Percentiles rank a stretch among this genome's conserved stretches.
Conservation (phyloP, 257 asterid genomes). For the Prunella vulgaris region DNA sequence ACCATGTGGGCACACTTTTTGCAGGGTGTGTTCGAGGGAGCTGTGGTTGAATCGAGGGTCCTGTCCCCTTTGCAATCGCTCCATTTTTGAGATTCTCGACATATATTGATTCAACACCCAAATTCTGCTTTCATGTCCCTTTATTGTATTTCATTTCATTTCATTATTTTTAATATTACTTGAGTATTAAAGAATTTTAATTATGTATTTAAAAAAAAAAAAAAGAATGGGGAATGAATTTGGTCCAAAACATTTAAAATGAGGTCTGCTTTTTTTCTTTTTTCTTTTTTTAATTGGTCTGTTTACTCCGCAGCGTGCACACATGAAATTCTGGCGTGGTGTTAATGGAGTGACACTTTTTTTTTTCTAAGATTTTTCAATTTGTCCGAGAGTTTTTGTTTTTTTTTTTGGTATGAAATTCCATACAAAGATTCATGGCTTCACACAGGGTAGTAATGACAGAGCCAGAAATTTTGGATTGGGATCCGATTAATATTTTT, state of each 20-base stretch:
- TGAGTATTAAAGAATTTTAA: not conserved
- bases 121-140: conserved; percentile 7
- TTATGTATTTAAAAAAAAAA: not conserved
- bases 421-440: too few relatives aligned
- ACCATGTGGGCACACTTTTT: conserved; percentile 97
- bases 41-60: conserved; percentile 79
- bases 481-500: too few relatives aligned
- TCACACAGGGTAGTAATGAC: too few relatives aligned
- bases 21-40: conserved; percentile 92
- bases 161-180: not conserved
- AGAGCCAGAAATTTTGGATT: too few relatives aligned
- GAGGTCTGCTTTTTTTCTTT: too few relatives aligned
- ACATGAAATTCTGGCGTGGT: not conserved
- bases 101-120: conserved; percentile 37
- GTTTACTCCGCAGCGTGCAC: not conserved
- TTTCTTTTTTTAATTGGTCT: too few relatives aligned
- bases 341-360: too few relatives aligned
- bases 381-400: too few relatives aligned
- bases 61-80: conserved; percentile 91
- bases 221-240: too few relatives aligned
- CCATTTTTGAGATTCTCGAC: conserved; percentile 71
- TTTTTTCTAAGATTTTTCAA: too few relatives aligned
- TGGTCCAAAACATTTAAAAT: not conserved
- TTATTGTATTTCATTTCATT: not conserved
- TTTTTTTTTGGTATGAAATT: too few relatives aligned